Percentiles rank a stretch among this genome's conserved stretches.
phyloP scores from a whole-genome alignment of 805 yeast species.

The Sungouiozyma ichnusensis region DNA sequence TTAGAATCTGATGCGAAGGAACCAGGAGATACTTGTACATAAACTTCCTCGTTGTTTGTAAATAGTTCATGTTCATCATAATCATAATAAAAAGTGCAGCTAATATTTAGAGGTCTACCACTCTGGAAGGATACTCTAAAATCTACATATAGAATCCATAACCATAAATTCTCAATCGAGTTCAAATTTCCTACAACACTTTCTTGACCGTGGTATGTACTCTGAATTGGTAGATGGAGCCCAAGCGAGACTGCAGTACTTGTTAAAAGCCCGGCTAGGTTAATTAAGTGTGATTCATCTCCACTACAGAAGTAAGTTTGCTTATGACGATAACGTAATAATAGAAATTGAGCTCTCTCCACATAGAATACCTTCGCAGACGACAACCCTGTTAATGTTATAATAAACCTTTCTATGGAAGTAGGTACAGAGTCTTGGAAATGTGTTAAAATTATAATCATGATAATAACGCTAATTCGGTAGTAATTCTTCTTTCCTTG shows the following conservation, averaged over 20 bases:
- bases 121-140: slow-evolving; percentile 13
- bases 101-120: slow-evolving; percentile 17
- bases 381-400: slow-evolving; percentile 17
- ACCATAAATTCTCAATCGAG: slow-evolving; percentile 18
- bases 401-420: slow-evolving; percentile 12
- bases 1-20: background rate
- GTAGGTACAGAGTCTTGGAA: slow-evolving; percentile 12
- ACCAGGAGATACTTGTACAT: background rate
- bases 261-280: slow-evolving; percentile 9
- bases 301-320: slow-evolving; percentile 9
- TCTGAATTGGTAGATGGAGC: slow-evolving; percentile 14
- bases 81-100: slow-evolving; percentile 2
- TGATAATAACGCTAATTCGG: slow-evolving; percentile 19
- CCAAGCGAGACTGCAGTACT: slow-evolving; percentile 16
- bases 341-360: slow-evolving; percentile 21
- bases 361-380: slow-evolving; percentile 20
- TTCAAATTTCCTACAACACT: slow-evolving; percentile 12
- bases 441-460: slow-evolving; percentile 12
- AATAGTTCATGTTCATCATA: slow-evolving; percentile 1
- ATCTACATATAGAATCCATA: slow-evolving; percentile 19
- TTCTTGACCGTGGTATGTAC: slow-evolving; percentile 9
- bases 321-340: slow-evolving; percentile 9
- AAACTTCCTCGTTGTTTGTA: background rate
- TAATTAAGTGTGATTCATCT: slow-evolving; percentile 16
- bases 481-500: slow-evolving; percentile 16